phyloP scores from a whole-genome alignment of 208 protist genomes.

The Leishmania braziliensis region DNA sequence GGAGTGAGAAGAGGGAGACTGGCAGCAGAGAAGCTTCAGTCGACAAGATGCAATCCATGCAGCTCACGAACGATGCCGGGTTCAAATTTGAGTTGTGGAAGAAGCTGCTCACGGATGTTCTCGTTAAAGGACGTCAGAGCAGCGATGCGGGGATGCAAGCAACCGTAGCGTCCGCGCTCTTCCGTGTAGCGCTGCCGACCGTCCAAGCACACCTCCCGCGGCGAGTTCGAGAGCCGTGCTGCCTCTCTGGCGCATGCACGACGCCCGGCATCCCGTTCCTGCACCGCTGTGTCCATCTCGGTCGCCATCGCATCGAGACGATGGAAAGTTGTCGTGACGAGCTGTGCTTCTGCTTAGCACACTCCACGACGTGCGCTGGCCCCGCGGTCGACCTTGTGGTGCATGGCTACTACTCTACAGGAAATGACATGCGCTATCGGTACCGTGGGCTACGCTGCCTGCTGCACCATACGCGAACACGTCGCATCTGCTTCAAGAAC shows the following conservation, averaged over 20 bases:
- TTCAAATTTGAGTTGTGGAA: slow-evolving; percentile 78
- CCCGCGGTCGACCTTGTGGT: slow-evolving; percentile 41
- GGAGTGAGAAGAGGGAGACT: neutral
- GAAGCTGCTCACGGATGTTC: slow-evolving; percentile 29
- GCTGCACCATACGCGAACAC: slow-evolving; percentile 47
- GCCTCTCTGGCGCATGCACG: slow-evolving; percentile 53
- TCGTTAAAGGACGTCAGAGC: neutral
- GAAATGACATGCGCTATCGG: slow-evolving; percentile 34
- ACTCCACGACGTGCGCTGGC: slow-evolving; percentile 50
- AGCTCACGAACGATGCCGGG: slow-evolving; percentile 73
- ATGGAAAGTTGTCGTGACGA: slow-evolving; percentile 52
- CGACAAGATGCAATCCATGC: slow-evolving; percentile 35
- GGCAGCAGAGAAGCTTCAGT: slow-evolving; percentile 11
- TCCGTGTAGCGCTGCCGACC: slow-evolving; percentile 39
- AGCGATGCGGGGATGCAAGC: neutral
- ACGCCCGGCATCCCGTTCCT: slow-evolving; percentile 31
- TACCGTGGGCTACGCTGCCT: slow-evolving; percentile 65
- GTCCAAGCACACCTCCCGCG: slow-evolving; percentile 47
- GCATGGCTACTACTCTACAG: slow-evolving; percentile 49
- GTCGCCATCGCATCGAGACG: slow-evolving; percentile 26
- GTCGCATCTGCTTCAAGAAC: slow-evolving; percentile 39
- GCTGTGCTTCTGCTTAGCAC: slow-evolving; percentile 60
- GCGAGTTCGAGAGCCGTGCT: slow-evolving; percentile 46
- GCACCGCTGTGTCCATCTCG: slow-evolving; percentile 32
- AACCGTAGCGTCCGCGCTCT: slow-evolving; percentile 25